Base-by-base conservation (phyloP, 257 asterid species). In the Lantana camara region DNA sequence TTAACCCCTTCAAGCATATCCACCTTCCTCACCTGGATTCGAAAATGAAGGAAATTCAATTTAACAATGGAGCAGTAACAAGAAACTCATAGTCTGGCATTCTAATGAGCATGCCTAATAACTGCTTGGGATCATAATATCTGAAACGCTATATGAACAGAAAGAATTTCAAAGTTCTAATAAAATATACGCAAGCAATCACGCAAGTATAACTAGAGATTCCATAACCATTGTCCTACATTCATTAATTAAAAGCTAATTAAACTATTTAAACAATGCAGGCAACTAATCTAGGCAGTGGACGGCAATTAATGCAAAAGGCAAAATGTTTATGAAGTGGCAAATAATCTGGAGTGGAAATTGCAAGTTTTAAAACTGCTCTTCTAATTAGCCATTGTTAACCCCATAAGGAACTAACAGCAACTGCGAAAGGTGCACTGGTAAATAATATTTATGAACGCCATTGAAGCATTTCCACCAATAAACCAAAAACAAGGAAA, bases 1-100 rank as follows among this genome's bases (percentile, higher is more conserved):
- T 79, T 63, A 0, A 89, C 96, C 34, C 95, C 96, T 4, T 84
- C 94, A 64, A 89, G 95, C 95, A 89, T 84, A 42, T 89, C 94
- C 0, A 89, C 97, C 59, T 89, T 89, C 72, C 96, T 82, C 54
- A 89, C 96, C 96, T 86, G 75, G 24, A 0, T 19, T 21, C 11
- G 17, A 0, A 34, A 22, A 0, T 15, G 27, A 15, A 49, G 5
- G 23, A 4, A 45, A 16, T 57, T 15, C 5, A 15, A 24, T 29
- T 24, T 21, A 21, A 51, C 10, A 50, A 1, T 0, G 19, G 20
- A 48, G 17, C 13, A 15, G 56, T 19, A 19, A 24, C 27, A 21
- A 59, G 8, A 41, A 41, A 45, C 17, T 10, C 47, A 57, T 15
- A 27, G 21, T 21, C 38, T 4, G 10, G 29, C 41, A 45, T 30